A percentile compares a stretch with the other conserved stretches of the same genome.
Evolutionary conservation across 257 asterid genomes (phyloP).

Genomic region (Paulownia fortunei): DNA sequence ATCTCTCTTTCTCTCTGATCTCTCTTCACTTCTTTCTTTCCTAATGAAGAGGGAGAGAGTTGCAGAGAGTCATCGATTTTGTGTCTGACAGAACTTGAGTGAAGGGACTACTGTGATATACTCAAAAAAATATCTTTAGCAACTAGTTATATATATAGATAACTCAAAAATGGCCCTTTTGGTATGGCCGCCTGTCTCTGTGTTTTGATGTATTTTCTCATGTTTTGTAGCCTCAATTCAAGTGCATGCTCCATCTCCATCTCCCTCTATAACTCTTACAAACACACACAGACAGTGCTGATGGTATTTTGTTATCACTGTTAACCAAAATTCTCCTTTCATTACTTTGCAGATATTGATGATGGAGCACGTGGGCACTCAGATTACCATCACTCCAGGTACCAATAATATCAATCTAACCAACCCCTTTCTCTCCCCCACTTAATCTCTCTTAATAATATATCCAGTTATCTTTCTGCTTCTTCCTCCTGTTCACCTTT

Average conservation of each 20-base stretch:
- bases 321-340: not conserved
- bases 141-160: not conserved
- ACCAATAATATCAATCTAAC: conserved; percentile 41
- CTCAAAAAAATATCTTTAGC: too few relatives aligned
- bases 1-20: too few relatives aligned
- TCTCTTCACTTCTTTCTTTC: too few relatives aligned
- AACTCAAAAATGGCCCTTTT: not conserved
- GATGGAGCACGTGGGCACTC: conserved; percentile 66
- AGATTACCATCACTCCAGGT: too few relatives aligned
- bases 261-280: too few relatives aligned
- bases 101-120: not conserved
- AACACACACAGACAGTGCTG: too few relatives aligned
- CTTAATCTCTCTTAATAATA: conserved; percentile 39
- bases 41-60: conserved; percentile 33
- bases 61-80: conserved; percentile 45
- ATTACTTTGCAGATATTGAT: conserved; percentile 44
- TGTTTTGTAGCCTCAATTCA: too few relatives aligned
- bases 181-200: too few relatives aligned
- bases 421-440: conserved; percentile 48
- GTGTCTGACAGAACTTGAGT: too few relatives aligned
- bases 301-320: too few relatives aligned
- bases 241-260: too few relatives aligned
- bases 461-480: conserved; percentile 31
- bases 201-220: too few relatives aligned
- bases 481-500: not conserved